Base-by-base conservation (phyloP, 257 asterid species). In the Euphrasia confusa region DNA sequence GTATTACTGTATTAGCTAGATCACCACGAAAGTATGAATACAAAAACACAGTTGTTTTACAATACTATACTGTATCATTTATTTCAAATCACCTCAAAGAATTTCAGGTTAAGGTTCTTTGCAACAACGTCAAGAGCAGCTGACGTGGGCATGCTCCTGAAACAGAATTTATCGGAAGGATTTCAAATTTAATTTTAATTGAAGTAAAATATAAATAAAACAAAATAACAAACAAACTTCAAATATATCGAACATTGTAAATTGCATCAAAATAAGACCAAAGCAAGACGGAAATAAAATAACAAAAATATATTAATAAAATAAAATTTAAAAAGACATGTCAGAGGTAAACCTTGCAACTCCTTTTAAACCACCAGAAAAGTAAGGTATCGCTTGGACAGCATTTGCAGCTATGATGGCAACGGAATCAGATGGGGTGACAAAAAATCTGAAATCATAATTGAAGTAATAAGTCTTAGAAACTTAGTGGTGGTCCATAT, bases 91-190 rank as follows among this genome's bases (percentile, higher is more conserved):
- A 92, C 99, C 99, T 89, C 97, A 70, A 92, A 92, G 74, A 89
- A 92, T 70, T 92, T 92, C 82, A 92, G 82, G 47, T 84, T 82
- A 72, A 92, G 83, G 78, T 82, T 72, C 67, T 79, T 82, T 39
- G 99, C 99, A 27, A 92, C 99, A 69, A 92, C 94, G 73, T 92
- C 97, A 70, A 92, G 99, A 71, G 99, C 99, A 67, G 99, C 95
- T 72, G 99, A 92, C 15, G 99, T 92, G 67, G 99, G 97, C 99
- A 92, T 92, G 79, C 99, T 92, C 95, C 99, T 92, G 83, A 70
- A 71, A 52, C 47, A 55, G 54, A 69, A 55, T 4, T n/a, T 72
- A 63, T 63, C 59, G 61, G 30, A 71, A 45, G 37, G 39, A 67
- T 48, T 68, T 28, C 67, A 50, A 32, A 42, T 54, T 40, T 21